Base-by-base conservation (phyloP, 2,329 filamentous ascomycete genomes). In the Dothideomycetes sp. region DNA sequence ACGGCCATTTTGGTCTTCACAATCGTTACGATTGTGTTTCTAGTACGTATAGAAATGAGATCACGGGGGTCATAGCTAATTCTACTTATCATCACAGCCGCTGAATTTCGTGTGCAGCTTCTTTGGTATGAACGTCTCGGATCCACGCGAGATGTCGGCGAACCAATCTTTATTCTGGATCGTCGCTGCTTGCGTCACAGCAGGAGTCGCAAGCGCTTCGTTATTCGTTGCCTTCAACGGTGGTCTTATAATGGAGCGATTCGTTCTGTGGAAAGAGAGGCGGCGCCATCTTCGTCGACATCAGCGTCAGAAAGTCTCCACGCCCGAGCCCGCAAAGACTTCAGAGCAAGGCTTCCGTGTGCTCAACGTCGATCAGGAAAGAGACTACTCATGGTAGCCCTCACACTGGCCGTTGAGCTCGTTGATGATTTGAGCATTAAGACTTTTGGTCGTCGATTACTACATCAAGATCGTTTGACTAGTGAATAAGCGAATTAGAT, bases 1-100 rank as follows among this genome's bases (percentile, higher is more conserved):
- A 63, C 64, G 49, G 61, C 61, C 0, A 65, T 65, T 31, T 43
- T 66, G 1, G 58, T 65, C 14, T 66, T 66, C 45, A 65, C 62
- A 4, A 60, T 65, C 24, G 60, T 65, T 22, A 66, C 63, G 0
- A 59, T 64, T 38, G 53, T 66, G 31, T 66, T 66, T 34, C 54
- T 67, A n/a, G n/a, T n/a, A n/a, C n/a, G n/a, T n/a, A n/a, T n/a
- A n/a, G n/a, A n/a, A n/a, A n/a, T n/a, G n/a, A n/a, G n/a, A n/a
- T n/a, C n/a, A n/a, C n/a, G n/a, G n/a, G n/a, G n/a, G n/a, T n/a
- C n/a, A n/a, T n/a, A n/a, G n/a, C n/a, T n/a, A n/a, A n/a, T n/a
- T n/a, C n/a, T n/a, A n/a, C n/a, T n/a, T n/a, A n/a, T n/a, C n/a
- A n/a, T n/a, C n/a, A n/a, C n/a, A n/a, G 8, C 62, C 63, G 1